Evolutionary conservation across 2,329 filamentous ascomycete species (phyloP).

Genomic region (Calonectria montana): DNA sequence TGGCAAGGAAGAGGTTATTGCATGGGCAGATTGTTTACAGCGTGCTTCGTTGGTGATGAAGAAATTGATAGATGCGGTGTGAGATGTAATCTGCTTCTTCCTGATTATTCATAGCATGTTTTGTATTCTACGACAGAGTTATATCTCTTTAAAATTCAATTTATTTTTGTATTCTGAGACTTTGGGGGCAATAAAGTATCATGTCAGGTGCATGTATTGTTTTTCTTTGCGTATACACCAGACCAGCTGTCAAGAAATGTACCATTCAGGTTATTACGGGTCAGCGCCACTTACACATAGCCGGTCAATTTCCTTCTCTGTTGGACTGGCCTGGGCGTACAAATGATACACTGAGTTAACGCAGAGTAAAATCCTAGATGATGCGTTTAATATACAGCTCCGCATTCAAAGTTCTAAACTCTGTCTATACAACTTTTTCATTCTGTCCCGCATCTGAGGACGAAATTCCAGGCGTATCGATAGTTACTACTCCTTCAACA

Average conservation of each 20-base stretch:
- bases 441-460: background rate
- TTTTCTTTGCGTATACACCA: no score
- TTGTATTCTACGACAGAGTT: background rate
- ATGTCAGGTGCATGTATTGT: background rate
- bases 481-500: background rate
- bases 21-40: conserved; percentile 21
- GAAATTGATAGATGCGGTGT: conserved; percentile 24
- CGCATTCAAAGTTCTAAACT: background rate
- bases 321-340: no score
- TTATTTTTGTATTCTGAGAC: background rate
- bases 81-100: background rate
- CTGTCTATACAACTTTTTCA: conserved; percentile 15
- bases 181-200: background rate
- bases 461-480: background rate
- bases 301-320: background rate
- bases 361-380: no score
- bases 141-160: background rate
- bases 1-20: conserved; percentile 20
- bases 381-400: background rate
- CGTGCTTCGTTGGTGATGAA: conserved; percentile 28
- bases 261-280: background rate
- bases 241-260: no score
- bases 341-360: no score
- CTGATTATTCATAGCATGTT: background rate
- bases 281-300: no score